Conservation (phyloP, 495 filamentous ascomycete genomes). For the Penicillium cataractarum region DNA sequence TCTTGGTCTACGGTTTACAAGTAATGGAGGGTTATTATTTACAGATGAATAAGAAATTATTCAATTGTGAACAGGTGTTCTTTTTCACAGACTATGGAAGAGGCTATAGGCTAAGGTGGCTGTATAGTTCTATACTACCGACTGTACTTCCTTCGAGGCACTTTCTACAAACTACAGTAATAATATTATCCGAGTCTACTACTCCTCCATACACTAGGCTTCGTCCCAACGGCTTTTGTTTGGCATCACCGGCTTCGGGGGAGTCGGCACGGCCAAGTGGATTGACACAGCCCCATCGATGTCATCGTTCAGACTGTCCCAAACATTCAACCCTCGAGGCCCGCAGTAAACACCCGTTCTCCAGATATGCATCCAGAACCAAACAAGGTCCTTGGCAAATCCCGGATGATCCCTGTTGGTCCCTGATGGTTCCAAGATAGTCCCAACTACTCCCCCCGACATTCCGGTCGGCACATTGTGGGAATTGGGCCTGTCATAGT, state of each 20-base stretch:
- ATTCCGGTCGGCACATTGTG: conserved; percentile 6
- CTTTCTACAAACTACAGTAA: not conserved
- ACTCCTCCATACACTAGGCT: not conserved
- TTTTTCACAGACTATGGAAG: not conserved
- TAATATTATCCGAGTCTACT: not conserved
- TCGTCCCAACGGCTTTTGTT: not conserved
- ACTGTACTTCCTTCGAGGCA: not conserved
- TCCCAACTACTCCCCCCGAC: not conserved
- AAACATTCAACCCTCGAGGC: conserved; percentile 7
- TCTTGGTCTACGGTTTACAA: not conserved
- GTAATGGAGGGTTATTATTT: too few species aligned
- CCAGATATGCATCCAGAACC: not conserved
- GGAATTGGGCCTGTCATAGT: conserved; percentile 10
- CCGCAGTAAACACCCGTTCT: not conserved
- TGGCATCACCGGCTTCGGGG: not conserved
- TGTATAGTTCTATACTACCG: not conserved
- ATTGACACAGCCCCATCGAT: conserved; percentile 30
- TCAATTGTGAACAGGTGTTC: not conserved
- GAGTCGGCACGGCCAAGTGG: conserved; percentile 14
- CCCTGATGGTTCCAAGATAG: not conserved
- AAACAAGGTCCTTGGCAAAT: not conserved
- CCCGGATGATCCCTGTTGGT: not conserved
- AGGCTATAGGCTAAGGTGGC: not conserved
- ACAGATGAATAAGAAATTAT: not conserved
- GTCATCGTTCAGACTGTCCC: conserved; percentile 23